Conservation (phyloP, 1,284 basidiomycete species). For the Cryptococcus sp. region DNA sequence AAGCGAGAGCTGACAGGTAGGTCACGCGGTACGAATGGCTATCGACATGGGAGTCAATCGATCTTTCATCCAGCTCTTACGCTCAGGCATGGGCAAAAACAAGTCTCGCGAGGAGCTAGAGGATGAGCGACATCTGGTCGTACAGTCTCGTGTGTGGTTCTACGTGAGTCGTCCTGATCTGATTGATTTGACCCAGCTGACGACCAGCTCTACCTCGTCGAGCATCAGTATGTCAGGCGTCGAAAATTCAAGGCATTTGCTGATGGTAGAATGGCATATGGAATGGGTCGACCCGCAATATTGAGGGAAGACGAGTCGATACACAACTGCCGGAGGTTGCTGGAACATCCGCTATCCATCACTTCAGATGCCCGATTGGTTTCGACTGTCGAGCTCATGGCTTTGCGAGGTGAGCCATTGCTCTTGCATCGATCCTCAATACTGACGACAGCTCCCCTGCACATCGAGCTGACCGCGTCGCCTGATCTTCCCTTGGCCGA, state of each 20-base stretch:
- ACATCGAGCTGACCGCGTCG: slow-evolving; percentile 43
- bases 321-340: slow-evolving; percentile 67
- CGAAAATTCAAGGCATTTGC: not conserved
- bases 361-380: slow-evolving; percentile 92
- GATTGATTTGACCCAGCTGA: slow-evolving; percentile 1
- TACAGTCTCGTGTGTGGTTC: slow-evolving; percentile 79
- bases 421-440: no score
- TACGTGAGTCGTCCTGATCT: slow-evolving; percentile 47
- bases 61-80: slow-evolving; percentile 75
- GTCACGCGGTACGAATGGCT: slow-evolving; percentile 84
- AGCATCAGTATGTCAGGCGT: slow-evolving; percentile 68
- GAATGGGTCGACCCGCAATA: slow-evolving; percentile 84
- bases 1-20: not conserved
- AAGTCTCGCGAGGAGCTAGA: slow-evolving; percentile 54
- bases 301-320: slow-evolving; percentile 87
- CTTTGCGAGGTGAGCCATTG: slow-evolving; percentile 36
- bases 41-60: slow-evolving; percentile 85
- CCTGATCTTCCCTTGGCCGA: slow-evolving; percentile 43
- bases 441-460: slow-evolving; percentile 43
- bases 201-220: slow-evolving; percentile 67
- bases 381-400: slow-evolving; percentile 59
- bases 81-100: slow-evolving; percentile 61
- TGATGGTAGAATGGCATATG: slow-evolving; percentile 66
- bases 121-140: slow-evolving; percentile 71
- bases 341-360: slow-evolving; percentile 80